Base-by-base conservation (phyloP, 768 basidiomycete species). In the Inosperma sp. region DNA sequence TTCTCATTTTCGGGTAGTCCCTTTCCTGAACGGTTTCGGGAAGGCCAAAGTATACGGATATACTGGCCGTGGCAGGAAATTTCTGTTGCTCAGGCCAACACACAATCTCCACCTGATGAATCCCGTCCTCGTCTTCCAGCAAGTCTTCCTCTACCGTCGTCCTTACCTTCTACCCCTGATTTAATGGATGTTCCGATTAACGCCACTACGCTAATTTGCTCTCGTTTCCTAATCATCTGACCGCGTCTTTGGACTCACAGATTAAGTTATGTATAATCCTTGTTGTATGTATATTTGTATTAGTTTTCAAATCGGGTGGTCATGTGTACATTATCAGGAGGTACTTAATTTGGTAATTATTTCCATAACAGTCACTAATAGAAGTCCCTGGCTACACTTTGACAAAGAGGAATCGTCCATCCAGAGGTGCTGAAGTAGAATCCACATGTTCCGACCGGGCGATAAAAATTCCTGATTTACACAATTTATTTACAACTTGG, bases 51-150 rank as follows among this genome's bases (percentile, higher is more conserved):
- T 2, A 62, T 80, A 10, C 64, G 68, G 36, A 65, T 75, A 6
- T 82, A 79, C 76, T 59, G 67, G 30, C 81, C 81, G 3, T 82
- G 78, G 78, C 69, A 74, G 3, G 71, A 72, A 41, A 57, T 75
- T 33, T 56, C 63, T 2, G 33, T 73, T 9, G 48, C 53, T 1
- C 51, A 58, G 5, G 47, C 39, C 17, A 47, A 59, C 16, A 13
- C 21, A 16, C 14, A 40, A 23, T 33, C 50, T 12, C 14, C 49
- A 23, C 19, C 36, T 9, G 48, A 42, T 12, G 45, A 56, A n/a
- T 44, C 53, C 13, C 51, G 46, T 33, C 57, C 53, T 3, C 56
- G 52, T 23, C 59, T 59, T 10, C 64, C 62, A 12, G 59, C 64
- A 3, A 62, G 57, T 19, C 59, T 65, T 4, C 65, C 66, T 14